Evolutionary conservation across 2,329 filamentous ascomycete genomes (phyloP).

Genomic region (Xylaria digitata): DNA sequence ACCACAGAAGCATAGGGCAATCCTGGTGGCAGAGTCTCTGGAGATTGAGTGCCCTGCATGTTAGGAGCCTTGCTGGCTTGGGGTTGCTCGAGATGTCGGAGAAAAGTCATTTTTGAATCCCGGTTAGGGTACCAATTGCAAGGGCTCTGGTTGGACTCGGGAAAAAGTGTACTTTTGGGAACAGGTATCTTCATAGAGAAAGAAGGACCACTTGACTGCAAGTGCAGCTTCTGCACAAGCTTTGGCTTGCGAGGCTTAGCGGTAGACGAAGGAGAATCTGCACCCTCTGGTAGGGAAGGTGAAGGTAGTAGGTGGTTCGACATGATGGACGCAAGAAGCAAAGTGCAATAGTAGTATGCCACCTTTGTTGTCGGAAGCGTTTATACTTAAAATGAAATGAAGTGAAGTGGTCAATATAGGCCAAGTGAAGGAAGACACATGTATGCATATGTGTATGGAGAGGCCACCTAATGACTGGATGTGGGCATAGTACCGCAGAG

Average conservation of each 20-base stretch:
- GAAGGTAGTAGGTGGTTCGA: slow-evolving; percentile 5
- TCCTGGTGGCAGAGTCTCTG: slow-evolving; percentile 27
- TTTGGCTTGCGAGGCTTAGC: slow-evolving; percentile 38
- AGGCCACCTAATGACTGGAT: background rate
- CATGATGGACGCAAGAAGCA: slow-evolving; percentile 21
- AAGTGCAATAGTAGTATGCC: background rate
- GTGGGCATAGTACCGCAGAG: background rate
- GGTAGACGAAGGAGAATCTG: background rate
- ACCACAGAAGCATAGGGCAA: slow-evolving; percentile 44
- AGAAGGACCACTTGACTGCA: slow-evolving; percentile 39
- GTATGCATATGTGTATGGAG: background rate
- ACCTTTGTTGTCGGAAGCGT: background rate
- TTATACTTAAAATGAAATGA: background rate
- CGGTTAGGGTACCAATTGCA: slow-evolving; percentile 6
- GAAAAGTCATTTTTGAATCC: slow-evolving; percentile 4
- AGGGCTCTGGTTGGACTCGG: background rate
- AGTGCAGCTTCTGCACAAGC: slow-evolving; percentile 39
- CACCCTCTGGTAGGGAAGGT: slow-evolving; percentile 1
- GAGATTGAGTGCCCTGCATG: slow-evolving; percentile 1
- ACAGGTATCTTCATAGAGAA: slow-evolving; percentile 18
- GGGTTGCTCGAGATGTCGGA: background rate
- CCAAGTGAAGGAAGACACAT: slow-evolving; percentile 8
- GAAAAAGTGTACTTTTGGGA: background rate
- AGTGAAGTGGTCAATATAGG: background rate
- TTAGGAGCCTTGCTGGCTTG: slow-evolving; percentile 1